phyloP scores from a whole-genome alignment of 768 basidiomycete genomes.

The Kwoniella bestiolae region DNA sequence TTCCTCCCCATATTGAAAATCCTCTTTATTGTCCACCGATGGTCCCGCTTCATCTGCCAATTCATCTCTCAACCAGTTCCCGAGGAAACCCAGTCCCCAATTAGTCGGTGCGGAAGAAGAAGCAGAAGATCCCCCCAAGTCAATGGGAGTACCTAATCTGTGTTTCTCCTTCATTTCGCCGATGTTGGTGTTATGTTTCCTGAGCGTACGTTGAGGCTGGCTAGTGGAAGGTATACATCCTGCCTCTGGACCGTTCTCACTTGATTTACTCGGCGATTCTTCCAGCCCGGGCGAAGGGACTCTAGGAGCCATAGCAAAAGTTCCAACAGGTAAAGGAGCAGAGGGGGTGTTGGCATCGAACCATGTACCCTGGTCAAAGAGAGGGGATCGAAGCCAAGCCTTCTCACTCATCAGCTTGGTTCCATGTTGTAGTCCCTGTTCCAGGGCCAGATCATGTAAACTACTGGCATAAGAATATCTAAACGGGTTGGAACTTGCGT shows the following conservation, averaged over 20 bases:
- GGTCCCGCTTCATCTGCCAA: not conserved
- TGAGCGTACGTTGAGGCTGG: not conserved
- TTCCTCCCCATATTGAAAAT: constrained; percentile 36
- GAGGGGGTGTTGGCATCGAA: constrained; percentile 21
- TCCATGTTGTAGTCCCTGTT: constrained; percentile 28
- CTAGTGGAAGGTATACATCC: not conserved
- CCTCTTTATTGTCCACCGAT: constrained; percentile 1
- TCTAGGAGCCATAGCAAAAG: constrained; percentile 10
- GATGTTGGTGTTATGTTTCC: constrained; percentile 9
- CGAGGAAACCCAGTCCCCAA: constrained; percentile 43
- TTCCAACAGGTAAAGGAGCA: constrained; percentile 13
- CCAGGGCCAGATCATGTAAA: constrained; percentile 42
- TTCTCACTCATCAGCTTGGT: constrained; percentile 35
- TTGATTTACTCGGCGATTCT: constrained; percentile 3
- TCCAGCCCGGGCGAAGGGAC: constrained; percentile 5
- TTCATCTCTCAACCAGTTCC: constrained; percentile 32
- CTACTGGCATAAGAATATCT: constrained; percentile 44
- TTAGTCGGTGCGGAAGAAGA: constrained; percentile 15
- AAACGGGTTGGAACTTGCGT: constrained; percentile 21
- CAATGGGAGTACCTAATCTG: not conserved
- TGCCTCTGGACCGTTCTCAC: not conserved
- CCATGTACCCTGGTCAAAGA: constrained; percentile 22
- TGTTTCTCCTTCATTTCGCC: not conserved
- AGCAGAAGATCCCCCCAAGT: not conserved
- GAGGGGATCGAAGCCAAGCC: constrained; percentile 36